A percentile compares a stretch with the other conserved stretches of the same genome.
phyloP scores from a whole-genome alignment of 2,329 filamentous ascomycete genomes.

The Hyphodiscus sp. region DNA sequence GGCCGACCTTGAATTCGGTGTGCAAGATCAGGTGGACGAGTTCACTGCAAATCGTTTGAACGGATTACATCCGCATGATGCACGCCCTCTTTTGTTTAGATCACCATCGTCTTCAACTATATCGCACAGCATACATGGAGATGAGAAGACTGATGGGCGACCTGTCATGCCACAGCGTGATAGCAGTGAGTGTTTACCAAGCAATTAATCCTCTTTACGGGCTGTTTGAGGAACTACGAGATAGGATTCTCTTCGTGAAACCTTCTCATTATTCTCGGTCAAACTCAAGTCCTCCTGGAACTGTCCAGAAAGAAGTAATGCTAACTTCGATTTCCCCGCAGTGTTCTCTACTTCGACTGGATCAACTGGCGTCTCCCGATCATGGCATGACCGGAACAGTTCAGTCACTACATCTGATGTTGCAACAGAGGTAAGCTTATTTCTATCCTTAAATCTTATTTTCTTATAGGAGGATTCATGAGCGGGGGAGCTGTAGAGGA shows the following conservation, averaged over 20 bases:
- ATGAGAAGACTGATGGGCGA: slow-evolving; percentile 7
- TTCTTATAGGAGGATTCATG: too few species aligned
- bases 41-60: slow-evolving; percentile 18
- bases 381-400: slow-evolving; percentile 17
- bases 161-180: slow-evolving; percentile 10
- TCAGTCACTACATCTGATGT: slow-evolving; percentile 22
- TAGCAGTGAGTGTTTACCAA: background rate
- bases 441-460: too few species aligned
- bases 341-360: slow-evolving; percentile 6
- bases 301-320: too few species aligned
- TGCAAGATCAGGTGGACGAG: slow-evolving; percentile 23
- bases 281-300: too few species aligned
- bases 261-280: too few species aligned
- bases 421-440: slow-evolving; percentile 3
- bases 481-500: too few species aligned
- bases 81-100: slow-evolving; percentile 14
- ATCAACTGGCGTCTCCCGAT: slow-evolving; percentile 14
- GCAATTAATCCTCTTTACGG: too few species aligned
- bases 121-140: background rate
- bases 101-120: slow-evolving; percentile 2
- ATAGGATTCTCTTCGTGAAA: too few species aligned
- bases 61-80: slow-evolving; percentile 19
- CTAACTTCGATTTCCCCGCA: too few species aligned
- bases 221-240: too few species aligned
- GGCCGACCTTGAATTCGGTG: slow-evolving; percentile 26